A percentile compares a stretch with the other conserved stretches of the same genome.
These are phyloP conservation scores for Diversispora epigaea DNA, from an alignment of 192 early-diverging fungal species.

Conservation along the genomic window DNA sequence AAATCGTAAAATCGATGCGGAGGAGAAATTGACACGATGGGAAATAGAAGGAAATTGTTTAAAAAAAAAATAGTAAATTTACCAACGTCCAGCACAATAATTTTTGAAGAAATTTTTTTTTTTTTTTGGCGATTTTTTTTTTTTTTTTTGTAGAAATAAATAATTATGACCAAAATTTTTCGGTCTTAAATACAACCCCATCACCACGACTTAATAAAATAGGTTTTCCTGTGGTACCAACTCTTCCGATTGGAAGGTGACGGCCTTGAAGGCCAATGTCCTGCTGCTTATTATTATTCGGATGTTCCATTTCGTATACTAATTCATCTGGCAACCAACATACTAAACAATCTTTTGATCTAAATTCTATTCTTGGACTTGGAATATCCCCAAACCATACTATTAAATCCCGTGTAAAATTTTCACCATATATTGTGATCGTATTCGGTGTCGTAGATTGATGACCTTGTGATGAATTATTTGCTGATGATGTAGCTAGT, in stretches of 20 bases:
- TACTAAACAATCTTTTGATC: constrained; percentile 47
- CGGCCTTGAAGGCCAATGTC: constrained; percentile 6
- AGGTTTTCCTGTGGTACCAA: constrained; percentile 2
- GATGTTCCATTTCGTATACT: constrained; percentile 27
- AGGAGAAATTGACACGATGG: no score
- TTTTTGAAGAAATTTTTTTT: no score
- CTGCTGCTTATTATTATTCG: constrained; percentile 34
- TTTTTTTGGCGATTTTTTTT: no score
- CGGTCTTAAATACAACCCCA: constrained; percentile 43
- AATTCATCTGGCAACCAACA: constrained; percentile 49
- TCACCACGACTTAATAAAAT: constrained; percentile 43
- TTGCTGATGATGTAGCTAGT: constrained; percentile 12
- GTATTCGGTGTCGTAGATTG: constrained; percentile 29
- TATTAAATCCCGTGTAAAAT: constrained; percentile 66
- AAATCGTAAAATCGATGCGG: no score
- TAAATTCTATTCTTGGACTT: constrained; percentile 48
- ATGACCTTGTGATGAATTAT: constrained; percentile 17
- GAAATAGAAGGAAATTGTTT: no score
- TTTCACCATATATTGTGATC: constrained; percentile 68
- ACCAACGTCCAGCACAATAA: no score
- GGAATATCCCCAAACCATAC: constrained; percentile 72
- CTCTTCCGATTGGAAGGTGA: constrained; percentile 20
- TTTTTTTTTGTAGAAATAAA: no score
- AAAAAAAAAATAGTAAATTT: no score
- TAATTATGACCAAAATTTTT: constrained; percentile 36